These are phyloP conservation scores for Penicillium samsonianum DNA, from an alignment of 495 filamentous ascomycete genomes.

Conservation along the genomic window DNA sequence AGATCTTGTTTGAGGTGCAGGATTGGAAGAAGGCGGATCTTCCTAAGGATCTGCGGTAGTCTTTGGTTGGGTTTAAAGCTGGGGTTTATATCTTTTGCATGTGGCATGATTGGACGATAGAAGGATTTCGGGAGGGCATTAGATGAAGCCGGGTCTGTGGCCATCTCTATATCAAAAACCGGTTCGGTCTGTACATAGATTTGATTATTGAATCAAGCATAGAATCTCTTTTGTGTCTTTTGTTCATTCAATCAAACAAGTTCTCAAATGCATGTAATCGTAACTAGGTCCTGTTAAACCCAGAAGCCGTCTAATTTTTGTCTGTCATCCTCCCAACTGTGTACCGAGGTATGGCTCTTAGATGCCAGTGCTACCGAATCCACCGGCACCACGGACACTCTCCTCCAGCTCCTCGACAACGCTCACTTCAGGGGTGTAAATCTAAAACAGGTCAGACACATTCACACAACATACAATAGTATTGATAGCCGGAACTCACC, in stretches of 20 bases:
- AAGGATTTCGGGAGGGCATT: conserved; percentile 1
- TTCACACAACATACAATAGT: neutral
- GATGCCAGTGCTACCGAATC: conserved; percentile 88
- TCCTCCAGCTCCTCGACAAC: conserved; percentile 87
- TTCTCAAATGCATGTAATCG: conserved; percentile 10
- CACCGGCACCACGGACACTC: conserved; percentile 85
- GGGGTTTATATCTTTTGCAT: neutral
- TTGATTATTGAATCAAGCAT: conserved; percentile 10
- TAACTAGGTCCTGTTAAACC: conserved; percentile 12
- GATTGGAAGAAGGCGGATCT: conserved; percentile 42
- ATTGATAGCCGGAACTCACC: conserved; percentile 34
- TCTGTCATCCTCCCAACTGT: neutral
- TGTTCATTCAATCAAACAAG: conserved; percentile 16
- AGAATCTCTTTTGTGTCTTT: neutral
- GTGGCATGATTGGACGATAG: conserved; percentile 6
- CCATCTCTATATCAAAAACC: neutral
- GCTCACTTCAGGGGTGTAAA: conserved; percentile 84
- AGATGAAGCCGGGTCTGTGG: neutral
- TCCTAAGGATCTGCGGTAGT: conserved; percentile 26
- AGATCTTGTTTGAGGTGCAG: conserved; percentile 36
- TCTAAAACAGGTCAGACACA: conserved; percentile 43
- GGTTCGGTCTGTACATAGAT: conserved; percentile 23
- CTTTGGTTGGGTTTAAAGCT: neutral
- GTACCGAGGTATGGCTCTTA: conserved; percentile 13
- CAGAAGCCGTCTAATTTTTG: conserved; percentile 11